Conservation (phyloP, 345 rosid species). For the Trapa bicornis region DNA sequence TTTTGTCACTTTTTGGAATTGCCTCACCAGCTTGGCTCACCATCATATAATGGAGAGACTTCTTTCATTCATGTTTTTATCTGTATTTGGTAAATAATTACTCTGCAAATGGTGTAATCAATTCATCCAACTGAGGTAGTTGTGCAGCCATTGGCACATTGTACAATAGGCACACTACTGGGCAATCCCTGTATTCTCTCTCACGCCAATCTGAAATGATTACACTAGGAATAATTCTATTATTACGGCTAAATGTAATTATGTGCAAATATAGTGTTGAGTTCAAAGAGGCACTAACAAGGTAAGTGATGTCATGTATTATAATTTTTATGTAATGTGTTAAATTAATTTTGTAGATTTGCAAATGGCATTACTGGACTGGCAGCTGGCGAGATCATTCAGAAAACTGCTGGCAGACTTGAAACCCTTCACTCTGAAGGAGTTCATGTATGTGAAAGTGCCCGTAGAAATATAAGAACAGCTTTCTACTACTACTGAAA, state of each 20-base stretch:
- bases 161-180: no score
- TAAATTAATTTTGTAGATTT: constrained; percentile 43
- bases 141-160: neutral
- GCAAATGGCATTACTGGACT: constrained; percentile 56
- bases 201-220: neutral
- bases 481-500: neutral
- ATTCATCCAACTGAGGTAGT: neutral
- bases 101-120: neutral
- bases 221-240: neutral
- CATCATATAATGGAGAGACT: no score
- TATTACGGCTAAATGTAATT: neutral
- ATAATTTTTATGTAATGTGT: neutral
- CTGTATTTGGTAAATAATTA: neutral
- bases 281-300: neutral
- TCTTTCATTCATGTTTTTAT: neutral
- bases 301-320: neutral
- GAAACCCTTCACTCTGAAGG: constrained; percentile 96
- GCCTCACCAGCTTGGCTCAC: no score
- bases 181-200: no score
- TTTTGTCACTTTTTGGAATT: no score
- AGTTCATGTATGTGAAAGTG: constrained; percentile 58
- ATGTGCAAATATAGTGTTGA: neutral
- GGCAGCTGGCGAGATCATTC: constrained; percentile 55
- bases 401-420: constrained; percentile 72
- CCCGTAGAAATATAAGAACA: neutral